These are phyloP conservation scores for Malus sylvestris DNA, from an alignment of 306 rosid genomes.

Conservation along the genomic window DNA sequence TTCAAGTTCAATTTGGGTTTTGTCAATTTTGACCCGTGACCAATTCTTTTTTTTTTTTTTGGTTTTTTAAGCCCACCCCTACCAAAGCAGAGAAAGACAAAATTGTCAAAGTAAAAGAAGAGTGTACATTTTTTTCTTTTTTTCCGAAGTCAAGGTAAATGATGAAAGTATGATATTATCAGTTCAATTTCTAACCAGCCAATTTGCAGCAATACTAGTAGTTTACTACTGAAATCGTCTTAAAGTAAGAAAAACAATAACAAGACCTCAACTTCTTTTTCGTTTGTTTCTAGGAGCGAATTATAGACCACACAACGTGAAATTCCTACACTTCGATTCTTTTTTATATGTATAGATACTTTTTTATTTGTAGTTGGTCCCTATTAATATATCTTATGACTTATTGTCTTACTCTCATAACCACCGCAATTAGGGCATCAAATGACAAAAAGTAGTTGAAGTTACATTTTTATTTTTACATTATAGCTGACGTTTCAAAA, in stretches of 20 bases:
- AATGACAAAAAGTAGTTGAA: neutral
- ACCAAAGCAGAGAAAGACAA: neutral
- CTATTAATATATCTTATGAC: too few species aligned
- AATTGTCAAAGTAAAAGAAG: neutral
- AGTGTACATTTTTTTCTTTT: too few species aligned
- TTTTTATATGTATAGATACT: too few species aligned
- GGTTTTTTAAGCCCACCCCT: too few species aligned
- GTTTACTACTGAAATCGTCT: neutral
- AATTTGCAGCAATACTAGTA: too few species aligned
- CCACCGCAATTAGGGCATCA: neutral
- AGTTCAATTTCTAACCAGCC: too few species aligned
- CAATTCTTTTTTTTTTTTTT: too few species aligned
- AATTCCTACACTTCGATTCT: neutral
- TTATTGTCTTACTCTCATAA: neutral
- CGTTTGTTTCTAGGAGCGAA: neutral
- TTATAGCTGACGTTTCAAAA: too few species aligned
- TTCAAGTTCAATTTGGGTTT: too few species aligned
- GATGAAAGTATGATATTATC: too few species aligned
- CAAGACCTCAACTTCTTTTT: neutral
- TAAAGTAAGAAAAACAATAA: neutral
- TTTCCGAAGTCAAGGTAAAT: too few species aligned
- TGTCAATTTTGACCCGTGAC: too few species aligned
- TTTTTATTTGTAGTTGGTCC: neutral
- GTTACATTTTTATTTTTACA: neutral
- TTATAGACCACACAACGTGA: neutral